These are phyloP conservation scores for Backusella westeae DNA, from an alignment of 192 early-diverging fungal species.

Conservation along the genomic window DNA sequence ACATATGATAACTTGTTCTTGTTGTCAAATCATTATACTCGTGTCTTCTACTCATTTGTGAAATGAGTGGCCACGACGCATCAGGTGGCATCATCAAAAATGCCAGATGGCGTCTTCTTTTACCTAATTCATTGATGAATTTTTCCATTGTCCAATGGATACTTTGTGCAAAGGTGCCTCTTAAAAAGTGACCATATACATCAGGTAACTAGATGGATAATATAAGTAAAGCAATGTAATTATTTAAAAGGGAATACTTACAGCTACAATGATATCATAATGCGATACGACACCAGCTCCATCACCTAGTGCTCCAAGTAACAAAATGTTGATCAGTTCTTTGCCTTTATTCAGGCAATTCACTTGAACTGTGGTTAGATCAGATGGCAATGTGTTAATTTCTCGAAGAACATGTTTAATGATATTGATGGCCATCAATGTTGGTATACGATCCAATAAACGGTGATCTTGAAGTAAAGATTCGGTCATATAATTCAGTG, in stretches of 20 bases:
- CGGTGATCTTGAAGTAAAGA: constrained; percentile 41
- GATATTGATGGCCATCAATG: constrained; percentile 42
- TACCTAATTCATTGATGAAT: constrained; percentile 54
- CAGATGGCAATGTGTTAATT: constrained; percentile 44
- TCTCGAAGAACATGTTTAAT: constrained; percentile 50
- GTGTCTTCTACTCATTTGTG: constrained; percentile 60
- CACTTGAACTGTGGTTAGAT: constrained; percentile 39
- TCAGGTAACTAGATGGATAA: constrained; percentile 41
- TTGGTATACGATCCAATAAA: constrained; percentile 43
- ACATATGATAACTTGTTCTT: constrained; percentile 45
- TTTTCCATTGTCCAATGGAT: constrained; percentile 62
- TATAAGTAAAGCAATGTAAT: neutral
- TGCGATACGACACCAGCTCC: constrained; percentile 48
- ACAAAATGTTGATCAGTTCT: constrained; percentile 46
- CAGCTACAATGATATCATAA: constrained; percentile 56
- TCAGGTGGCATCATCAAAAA: constrained; percentile 63
- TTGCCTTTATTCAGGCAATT: constrained; percentile 50
- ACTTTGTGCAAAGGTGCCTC: constrained; percentile 41
- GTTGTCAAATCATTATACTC: constrained; percentile 49
- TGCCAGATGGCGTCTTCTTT: constrained; percentile 45
- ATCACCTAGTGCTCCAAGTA: constrained; percentile 41
- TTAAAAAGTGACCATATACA: constrained; percentile 49
- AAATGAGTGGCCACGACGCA: constrained; percentile 76
- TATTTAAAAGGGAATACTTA: constrained; percentile 10
- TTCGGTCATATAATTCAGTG: constrained; percentile 40